Evolutionary conservation across 179 eudicot species (phyloP).

Genomic region (Amaranthus tricolor): DNA sequence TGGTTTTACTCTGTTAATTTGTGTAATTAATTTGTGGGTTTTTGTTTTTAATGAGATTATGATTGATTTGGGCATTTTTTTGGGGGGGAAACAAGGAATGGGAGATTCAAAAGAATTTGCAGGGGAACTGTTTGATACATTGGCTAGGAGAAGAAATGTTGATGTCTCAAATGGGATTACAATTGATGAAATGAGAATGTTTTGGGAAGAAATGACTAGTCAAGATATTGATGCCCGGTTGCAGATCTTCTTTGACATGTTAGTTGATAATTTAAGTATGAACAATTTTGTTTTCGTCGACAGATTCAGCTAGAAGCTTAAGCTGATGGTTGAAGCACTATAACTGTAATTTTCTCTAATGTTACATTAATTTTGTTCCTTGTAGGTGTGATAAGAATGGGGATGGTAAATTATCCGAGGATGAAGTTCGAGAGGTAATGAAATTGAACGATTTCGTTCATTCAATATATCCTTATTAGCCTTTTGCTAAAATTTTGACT

Average conservation of each 20-base stretch:
- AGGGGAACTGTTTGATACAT: conserved; percentile 60
- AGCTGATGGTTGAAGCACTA: background rate
- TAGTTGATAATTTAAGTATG: conserved; percentile 19
- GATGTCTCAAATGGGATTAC: conserved; percentile 53
- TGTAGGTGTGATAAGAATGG: conserved; percentile 95
- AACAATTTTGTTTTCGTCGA: background rate
- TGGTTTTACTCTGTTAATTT: background rate
- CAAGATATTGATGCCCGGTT: conserved; percentile 66
- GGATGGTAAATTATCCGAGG: conserved; percentile 86
- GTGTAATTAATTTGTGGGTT: background rate
- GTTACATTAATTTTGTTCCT: conserved; percentile 14
- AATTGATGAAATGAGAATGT: conserved; percentile 45
- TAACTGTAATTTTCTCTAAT: conserved; percentile 15
- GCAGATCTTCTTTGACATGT: conserved; percentile 97
- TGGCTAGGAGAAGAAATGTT: conserved; percentile 56
- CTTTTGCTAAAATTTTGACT: conserved; percentile 4
- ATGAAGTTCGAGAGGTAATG: conserved; percentile 83
- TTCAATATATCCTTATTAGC: background rate
- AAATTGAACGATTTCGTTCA: background rate
- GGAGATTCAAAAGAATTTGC: conserved; percentile 84
- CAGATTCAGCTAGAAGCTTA: no score
- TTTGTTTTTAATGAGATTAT: conserved; percentile 3
- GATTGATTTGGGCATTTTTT: background rate
- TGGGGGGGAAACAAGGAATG: conserved; percentile 54
- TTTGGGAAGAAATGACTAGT: conserved; percentile 76